Evolutionary conservation across 805 yeast genomes (phyloP), one percentile per base, ranked within the genome.

Genomic region (Saturnispora ahearnii): DNA sequence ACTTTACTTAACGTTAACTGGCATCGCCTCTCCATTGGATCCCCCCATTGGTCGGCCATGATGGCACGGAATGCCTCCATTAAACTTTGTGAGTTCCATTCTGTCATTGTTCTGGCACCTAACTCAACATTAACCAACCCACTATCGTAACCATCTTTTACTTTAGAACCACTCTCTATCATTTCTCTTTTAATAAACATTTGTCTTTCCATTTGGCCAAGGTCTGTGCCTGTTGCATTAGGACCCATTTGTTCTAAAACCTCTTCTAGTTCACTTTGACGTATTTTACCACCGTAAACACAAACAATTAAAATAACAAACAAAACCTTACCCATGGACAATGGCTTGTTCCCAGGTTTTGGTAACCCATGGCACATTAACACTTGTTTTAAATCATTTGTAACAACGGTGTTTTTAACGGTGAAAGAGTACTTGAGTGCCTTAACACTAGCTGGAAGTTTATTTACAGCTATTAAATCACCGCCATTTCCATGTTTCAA

Each of bases 101-200:
- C 70, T 2, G 50, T 53, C 13, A 55, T 33, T 2, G 64, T 48
- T 33, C 69, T 49, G 44, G 67, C 50, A 7, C 70, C 71, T 5
- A 67, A 31, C 7, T 61, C 58, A 31, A 56, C 55, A 24, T 59
- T 56, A 49, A 58, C 54, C 55, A 56, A 47, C 36, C 53, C 53
- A 40, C 59, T 64, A 29, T 62, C 64, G 28, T 30, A 42, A 5
- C 34, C 22, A 18, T 42, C 28, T 18, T 22, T 30, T 15, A 18
- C 30, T 31, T 32, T 42, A 15, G 37, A 30, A 9, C 13, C 47
- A n/a, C n/a, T 13, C 9, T 9, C 47, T 41, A 38, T 18, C 28
- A 36, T 36, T 18, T 36, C 40, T 12, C 40, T 36, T 15, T 36
- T 36, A 22, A 36, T 15, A 22, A 36, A 36, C 40, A 36, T 36